Percentiles rank a stretch among this genome's conserved stretches.
phyloP scores from a whole-genome alignment of 306 rosid genomes.

The Lathyrus sativus region DNA sequence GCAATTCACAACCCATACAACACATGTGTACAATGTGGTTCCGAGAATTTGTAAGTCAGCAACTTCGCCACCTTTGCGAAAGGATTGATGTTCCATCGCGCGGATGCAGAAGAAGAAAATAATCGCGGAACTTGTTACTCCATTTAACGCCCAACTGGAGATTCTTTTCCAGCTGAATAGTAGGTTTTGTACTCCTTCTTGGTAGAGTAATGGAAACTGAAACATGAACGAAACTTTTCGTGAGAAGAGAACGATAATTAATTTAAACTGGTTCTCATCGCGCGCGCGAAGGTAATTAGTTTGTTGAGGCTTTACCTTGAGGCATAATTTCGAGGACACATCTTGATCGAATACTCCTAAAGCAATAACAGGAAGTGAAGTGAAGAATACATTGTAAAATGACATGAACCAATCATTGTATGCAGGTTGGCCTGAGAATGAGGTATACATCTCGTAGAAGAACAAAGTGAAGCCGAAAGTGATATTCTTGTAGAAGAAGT shows the following conservation, averaged over 20 bases:
- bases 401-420: conserved; percentile 94
- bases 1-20: conserved; percentile 92
- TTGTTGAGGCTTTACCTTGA: conserved; percentile 63
- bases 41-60: conserved; percentile 70
- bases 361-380: conserved; percentile 97
- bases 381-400: conserved; percentile 85
- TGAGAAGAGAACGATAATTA: conserved; percentile 11
- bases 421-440: conserved; percentile 87
- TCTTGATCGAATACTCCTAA: conserved; percentile 96
- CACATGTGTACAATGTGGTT: conserved; percentile 80
- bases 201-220: conserved; percentile 91
- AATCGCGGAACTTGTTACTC: conserved; percentile 56
- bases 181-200: conserved; percentile 89
- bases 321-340: conserved; percentile 73
- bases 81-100: conserved; percentile 70
- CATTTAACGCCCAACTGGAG: conserved; percentile 74
- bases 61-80: conserved; percentile 80
- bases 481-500: conserved; percentile 97
- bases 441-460: conserved; percentile 75
- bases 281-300: conserved; percentile 3
- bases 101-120: conserved; percentile 76
- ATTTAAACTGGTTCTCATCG: not conserved
- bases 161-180: conserved; percentile 88
- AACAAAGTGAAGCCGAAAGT: conserved; percentile 85
- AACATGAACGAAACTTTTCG: conserved; percentile 33